Conservation (phyloP, 441 rosid genomes). For the Brassica hybrid region DNA sequence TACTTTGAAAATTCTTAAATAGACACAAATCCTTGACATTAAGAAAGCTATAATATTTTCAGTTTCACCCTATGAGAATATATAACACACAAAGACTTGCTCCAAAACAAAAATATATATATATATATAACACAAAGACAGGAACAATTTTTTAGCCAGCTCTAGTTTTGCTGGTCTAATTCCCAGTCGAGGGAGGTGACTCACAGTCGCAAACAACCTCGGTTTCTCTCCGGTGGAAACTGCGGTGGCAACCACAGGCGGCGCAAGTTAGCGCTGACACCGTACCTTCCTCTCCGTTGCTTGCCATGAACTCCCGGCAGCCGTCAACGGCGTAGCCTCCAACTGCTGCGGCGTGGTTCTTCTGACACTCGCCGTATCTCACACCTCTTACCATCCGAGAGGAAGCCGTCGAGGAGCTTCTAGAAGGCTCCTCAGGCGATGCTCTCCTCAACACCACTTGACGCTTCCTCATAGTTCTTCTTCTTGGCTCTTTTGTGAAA, state of each 20-base stretch:
- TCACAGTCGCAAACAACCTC: slow-evolving; percentile 57
- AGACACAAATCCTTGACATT: slow-evolving; percentile 1
- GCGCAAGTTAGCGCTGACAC: slow-evolving; percentile 72
- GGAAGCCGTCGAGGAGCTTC: slow-evolving; percentile 51
- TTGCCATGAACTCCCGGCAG: slow-evolving; percentile 92
- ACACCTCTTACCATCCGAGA: slow-evolving; percentile 52
- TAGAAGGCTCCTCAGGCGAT: slow-evolving; percentile 53
- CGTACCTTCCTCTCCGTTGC: slow-evolving; percentile 73
- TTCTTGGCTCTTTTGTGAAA: slow-evolving; percentile 26
- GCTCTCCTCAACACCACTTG: slow-evolving; percentile 71
- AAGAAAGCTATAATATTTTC: slow-evolving; percentile 14
- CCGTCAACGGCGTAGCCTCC: slow-evolving; percentile 95
- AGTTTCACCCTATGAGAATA: slow-evolving; percentile 21
- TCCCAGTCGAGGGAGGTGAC: slow-evolving; percentile 53
- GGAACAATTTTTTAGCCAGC: slow-evolving; percentile 19
- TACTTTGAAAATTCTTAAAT: background rate
- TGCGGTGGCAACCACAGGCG: slow-evolving; percentile 93
- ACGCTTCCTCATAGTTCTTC: slow-evolving; percentile 63
- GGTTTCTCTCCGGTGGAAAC: slow-evolving; percentile 68
- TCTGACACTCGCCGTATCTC: slow-evolving; percentile 85
- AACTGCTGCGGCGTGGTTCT: slow-evolving; percentile 76
- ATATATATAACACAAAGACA: slow-evolving; percentile 10
- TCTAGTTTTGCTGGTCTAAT: slow-evolving; percentile 28
- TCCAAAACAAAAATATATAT: too few relatives aligned
- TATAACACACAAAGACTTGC: background rate